A percentile compares a stretch with the other conserved stretches of the same genome.
Conservation (phyloP, 352 stramenopile genomes). For the Phytophthora capsici region DNA sequence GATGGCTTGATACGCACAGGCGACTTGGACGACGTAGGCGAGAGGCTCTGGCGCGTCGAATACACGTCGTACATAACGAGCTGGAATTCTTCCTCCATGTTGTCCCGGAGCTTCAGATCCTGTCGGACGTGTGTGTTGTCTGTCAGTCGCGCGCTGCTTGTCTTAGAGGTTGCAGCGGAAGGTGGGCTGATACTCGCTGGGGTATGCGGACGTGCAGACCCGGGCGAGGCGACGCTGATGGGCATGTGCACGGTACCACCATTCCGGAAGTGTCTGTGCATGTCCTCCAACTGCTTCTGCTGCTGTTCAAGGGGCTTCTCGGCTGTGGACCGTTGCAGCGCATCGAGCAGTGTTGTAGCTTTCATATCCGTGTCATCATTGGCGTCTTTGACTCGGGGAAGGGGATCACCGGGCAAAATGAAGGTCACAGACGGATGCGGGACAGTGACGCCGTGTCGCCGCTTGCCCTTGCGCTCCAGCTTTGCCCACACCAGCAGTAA, state of each 20-base stretch:
- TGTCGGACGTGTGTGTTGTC: constrained; percentile 22
- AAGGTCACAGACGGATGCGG: constrained; percentile 6
- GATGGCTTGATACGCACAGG: constrained; percentile 1
- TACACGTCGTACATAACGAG: constrained; percentile 71
- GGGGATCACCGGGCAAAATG: background rate
- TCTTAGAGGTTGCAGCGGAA: background rate
- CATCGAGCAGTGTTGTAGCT: constrained; percentile 28
- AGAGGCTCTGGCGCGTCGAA: constrained; percentile 29
- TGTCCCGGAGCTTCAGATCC: constrained; percentile 43
- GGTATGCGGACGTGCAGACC: background rate
- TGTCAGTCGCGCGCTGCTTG: background rate
- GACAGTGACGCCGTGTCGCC: constrained; percentile 42
- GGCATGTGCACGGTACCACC: constrained; percentile 54
- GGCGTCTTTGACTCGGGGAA: constrained; percentile 4
- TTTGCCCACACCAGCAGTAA: constrained; percentile 72
- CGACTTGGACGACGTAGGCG: constrained; percentile 3
- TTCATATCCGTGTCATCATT: constrained; percentile 8
- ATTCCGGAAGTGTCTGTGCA: constrained; percentile 72
- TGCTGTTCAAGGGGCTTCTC: constrained; percentile 24
- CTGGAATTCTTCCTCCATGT: constrained; percentile 64
- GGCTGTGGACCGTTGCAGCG: constrained; percentile 25
- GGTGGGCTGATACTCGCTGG: constrained; percentile 5
- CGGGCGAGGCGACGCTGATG: constrained; percentile 25
- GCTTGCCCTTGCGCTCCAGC: constrained; percentile 64
- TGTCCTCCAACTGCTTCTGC: constrained; percentile 51